phyloP scores from a whole-genome alignment of 2,329 filamentous ascomycete genomes.

The Cladosporium sp. region DNA sequence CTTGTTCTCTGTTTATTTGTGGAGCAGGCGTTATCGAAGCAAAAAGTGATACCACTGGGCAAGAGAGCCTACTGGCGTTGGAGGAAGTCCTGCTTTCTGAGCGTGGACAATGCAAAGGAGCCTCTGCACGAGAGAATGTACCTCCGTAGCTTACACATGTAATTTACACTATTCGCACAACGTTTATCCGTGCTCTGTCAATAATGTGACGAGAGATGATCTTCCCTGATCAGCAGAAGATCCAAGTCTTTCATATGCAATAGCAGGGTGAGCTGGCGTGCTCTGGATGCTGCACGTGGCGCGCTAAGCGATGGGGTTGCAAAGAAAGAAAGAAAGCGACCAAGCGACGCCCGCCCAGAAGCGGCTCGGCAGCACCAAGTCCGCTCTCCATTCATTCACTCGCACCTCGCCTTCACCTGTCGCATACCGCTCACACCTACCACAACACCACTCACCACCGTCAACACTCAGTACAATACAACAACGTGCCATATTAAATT shows the following conservation, averaged over 20 bases:
- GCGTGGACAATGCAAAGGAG: background rate
- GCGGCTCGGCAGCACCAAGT: background rate
- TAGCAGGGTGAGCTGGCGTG: background rate
- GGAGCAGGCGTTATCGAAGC: slow-evolving; percentile 7
- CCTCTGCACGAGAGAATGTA: background rate
- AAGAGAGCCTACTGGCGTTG: too few relatives aligned
- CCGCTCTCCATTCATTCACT: too few relatives aligned
- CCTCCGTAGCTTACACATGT: background rate
- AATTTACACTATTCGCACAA: background rate
- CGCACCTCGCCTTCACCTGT: background rate
- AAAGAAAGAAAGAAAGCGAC: background rate
- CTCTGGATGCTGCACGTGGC: background rate
- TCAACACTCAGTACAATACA: too few relatives aligned
- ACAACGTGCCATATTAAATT: background rate
- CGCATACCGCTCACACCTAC: background rate
- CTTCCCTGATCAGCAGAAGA: background rate
- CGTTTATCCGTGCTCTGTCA: background rate
- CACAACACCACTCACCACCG: too few relatives aligned
- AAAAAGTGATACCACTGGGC: slow-evolving; percentile 13
- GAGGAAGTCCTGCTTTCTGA: background rate
- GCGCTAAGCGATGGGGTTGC: background rate
- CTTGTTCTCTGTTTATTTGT: background rate
- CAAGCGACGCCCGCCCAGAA: background rate
- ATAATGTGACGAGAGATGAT: background rate
- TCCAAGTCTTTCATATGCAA: background rate